These are phyloP conservation scores for Penicillium verhagenii DNA, from an alignment of 495 filamentous ascomycete genomes.

Conservation along the genomic window DNA sequence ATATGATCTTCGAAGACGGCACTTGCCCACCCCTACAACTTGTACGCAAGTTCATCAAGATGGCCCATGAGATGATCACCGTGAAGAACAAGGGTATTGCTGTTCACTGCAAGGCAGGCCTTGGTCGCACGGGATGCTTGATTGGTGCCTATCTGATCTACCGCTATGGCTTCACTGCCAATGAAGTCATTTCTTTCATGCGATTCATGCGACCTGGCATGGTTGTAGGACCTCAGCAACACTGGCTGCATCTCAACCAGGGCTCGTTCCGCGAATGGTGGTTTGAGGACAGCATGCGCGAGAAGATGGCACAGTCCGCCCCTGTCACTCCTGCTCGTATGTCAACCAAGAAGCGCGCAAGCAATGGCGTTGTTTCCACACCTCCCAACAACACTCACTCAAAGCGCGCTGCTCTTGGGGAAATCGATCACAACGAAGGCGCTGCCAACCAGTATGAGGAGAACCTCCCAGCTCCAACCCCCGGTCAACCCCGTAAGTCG, in stretches of 20 bases:
- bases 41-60: constrained; percentile 88
- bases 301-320: constrained; percentile 58
- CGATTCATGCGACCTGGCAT: constrained; percentile 99
- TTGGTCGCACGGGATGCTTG: constrained; percentile 93
- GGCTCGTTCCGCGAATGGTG: constrained; percentile 96
- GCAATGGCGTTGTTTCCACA: constrained; percentile 69
- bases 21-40: constrained; percentile 86
- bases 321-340: constrained; percentile 79
- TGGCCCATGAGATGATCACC: constrained; percentile 92
- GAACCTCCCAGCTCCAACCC: constrained; percentile 90
- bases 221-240: constrained; percentile 99
- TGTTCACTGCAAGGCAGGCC: constrained; percentile 96
- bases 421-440: constrained; percentile 78
- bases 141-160: constrained; percentile 99
- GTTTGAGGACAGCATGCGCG: constrained; percentile 82
- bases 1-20: constrained; percentile 99
- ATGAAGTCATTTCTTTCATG: constrained; percentile 98
- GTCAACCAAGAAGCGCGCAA: constrained; percentile 46
- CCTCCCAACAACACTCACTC: constrained; percentile 75
- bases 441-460: constrained; percentile 62
- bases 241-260: constrained; percentile 98
- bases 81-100: constrained; percentile 85
- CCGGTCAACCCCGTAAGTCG: constrained; percentile 91
- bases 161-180: constrained; percentile 95
- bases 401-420: constrained; percentile 80